Evolutionary conservation across 2,329 filamentous ascomycete genomes (phyloP).

Genomic region (Colletotrichum destructivum): DNA sequence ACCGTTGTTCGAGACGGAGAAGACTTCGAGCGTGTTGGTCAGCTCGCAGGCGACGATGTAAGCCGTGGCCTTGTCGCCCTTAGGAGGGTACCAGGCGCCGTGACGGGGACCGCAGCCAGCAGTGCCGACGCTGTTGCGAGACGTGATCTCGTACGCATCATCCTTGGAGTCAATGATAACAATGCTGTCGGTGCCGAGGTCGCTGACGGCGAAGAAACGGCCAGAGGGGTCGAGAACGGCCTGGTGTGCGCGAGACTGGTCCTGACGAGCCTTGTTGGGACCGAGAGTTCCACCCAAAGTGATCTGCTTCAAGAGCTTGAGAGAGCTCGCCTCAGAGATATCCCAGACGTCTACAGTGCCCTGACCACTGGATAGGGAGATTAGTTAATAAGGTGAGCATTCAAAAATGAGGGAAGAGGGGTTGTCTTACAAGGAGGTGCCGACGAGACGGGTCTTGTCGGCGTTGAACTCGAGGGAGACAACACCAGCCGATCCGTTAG

Average conservation of each 20-base stretch:
- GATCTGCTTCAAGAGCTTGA: slow-evolving; percentile 57
- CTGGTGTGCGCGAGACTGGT: slow-evolving; percentile 61
- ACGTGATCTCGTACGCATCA: slow-evolving; percentile 57
- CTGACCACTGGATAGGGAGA: slow-evolving; percentile 44
- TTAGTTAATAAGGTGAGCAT: slow-evolving; percentile 2
- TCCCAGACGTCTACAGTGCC: slow-evolving; percentile 64
- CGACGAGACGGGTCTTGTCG: slow-evolving; percentile 61
- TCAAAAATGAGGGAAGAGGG: no score
- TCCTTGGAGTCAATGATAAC: slow-evolving; percentile 61
- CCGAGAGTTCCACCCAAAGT: slow-evolving; percentile 52
- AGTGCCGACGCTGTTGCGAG: slow-evolving; percentile 51
- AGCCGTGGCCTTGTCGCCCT: slow-evolving; percentile 55
- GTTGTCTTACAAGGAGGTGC: slow-evolving; percentile 54
- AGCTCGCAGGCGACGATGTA: slow-evolving; percentile 65
- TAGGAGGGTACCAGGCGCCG: slow-evolving; percentile 62
- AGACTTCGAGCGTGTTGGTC: slow-evolving; percentile 61
- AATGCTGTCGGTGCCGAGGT: slow-evolving; percentile 66
- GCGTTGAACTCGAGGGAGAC: slow-evolving; percentile 64
- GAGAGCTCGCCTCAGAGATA: slow-evolving; percentile 52
- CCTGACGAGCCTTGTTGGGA: slow-evolving; percentile 51
- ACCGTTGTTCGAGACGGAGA: slow-evolving; percentile 56
- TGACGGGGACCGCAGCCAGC: slow-evolving; percentile 65
- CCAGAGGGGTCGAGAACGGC: slow-evolving; percentile 64
- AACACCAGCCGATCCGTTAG: slow-evolving; percentile 58
- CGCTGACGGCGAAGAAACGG: slow-evolving; percentile 63